phyloP scores from a whole-genome alignment of 2,329 filamentous ascomycete species.

The Cladophialophora carrionii region DNA sequence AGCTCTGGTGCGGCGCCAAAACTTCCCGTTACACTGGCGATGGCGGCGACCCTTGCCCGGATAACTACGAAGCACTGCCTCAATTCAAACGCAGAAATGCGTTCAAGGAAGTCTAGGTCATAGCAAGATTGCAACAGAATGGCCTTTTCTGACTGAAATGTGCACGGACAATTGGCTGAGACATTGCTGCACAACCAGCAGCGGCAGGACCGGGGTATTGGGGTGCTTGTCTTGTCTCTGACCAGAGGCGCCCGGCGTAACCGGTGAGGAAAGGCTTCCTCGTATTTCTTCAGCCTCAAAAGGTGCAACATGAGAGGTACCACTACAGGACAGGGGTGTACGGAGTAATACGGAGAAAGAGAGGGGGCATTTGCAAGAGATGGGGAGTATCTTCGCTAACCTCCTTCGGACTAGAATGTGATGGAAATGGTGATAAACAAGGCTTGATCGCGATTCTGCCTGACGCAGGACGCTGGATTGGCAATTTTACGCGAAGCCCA shows the following conservation, averaged over 20 bases:
- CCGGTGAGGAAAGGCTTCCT: not conserved
- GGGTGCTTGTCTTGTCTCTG: not conserved
- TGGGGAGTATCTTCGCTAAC: not conserved
- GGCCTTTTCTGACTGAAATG: not conserved
- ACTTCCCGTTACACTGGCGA: not conserved
- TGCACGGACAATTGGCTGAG: not conserved
- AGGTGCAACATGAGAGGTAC: not conserved
- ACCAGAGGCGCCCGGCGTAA: not conserved
- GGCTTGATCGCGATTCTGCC: not conserved
- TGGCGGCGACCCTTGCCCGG: slow-evolving; percentile 10
- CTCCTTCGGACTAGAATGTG: not conserved
- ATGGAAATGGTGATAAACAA: not conserved
- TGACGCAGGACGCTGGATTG: not conserved
- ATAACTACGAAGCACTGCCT: slow-evolving; percentile 14
- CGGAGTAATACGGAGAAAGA: not conserved
- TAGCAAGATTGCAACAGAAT: not conserved
- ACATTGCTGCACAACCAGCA: not conserved
- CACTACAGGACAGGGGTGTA: not conserved
- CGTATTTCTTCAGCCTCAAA: not conserved
- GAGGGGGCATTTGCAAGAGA: not conserved
- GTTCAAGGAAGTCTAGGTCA: slow-evolving; percentile 42
- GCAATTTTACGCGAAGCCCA: not conserved
- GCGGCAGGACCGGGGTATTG: not conserved
- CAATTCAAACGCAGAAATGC: slow-evolving; percentile 6
- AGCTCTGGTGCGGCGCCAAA: not conserved